Base-by-base conservation (phyloP, 2,329 filamentous ascomycete species). In the Pseudogymnoascus sp. region DNA sequence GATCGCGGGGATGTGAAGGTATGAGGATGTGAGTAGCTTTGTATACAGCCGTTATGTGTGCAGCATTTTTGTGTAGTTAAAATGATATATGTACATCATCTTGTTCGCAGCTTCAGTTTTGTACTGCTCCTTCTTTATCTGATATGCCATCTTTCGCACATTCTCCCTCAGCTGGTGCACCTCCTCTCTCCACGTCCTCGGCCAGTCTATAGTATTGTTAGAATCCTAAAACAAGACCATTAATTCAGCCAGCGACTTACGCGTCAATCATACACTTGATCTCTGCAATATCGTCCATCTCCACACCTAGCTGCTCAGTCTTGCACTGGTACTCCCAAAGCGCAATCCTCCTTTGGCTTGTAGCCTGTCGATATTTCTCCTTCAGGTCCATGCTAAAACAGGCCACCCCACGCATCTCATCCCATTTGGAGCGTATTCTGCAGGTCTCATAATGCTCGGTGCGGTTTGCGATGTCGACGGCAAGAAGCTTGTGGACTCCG, bases 261-360 rank as follows among this genome's bases (percentile, higher is more conserved):
- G 50, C 50, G 23, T 33, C 28, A 9, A 57, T 35, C 50, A 57
- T 57, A 19, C 5, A 19, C 50, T 35, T 57, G 17, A 57, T 57
- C n/a, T 57, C 50, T 21, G 50, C 50, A 35, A 57, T 35, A 11
- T 57, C 50, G 10, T 57, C 50, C 50, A 57, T 57, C 11, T 57
- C 50, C 50, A 57, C 50, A 4, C 50, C 28, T 17, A 57, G 28
- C 28, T 57, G 50, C 50, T 57, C 50, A 19, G 50, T 57, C 50
- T 57, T 57, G 17, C 50, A 57, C 28, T 57, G 50, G 50, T 57
- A 57, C 5, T 35, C 50, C 50, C 50, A 57, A 21, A 57, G 50
- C 28, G n/a, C 50, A 11, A 15, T 21, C 50, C 50, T 57, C 4
- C 50, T 57, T 33, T 21, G 17, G 5, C 28, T 28, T 26, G 50